These are phyloP conservation scores for Physaria fendleri DNA, from an alignment of 345 rosid genomes.

Conservation along the genomic window DNA sequence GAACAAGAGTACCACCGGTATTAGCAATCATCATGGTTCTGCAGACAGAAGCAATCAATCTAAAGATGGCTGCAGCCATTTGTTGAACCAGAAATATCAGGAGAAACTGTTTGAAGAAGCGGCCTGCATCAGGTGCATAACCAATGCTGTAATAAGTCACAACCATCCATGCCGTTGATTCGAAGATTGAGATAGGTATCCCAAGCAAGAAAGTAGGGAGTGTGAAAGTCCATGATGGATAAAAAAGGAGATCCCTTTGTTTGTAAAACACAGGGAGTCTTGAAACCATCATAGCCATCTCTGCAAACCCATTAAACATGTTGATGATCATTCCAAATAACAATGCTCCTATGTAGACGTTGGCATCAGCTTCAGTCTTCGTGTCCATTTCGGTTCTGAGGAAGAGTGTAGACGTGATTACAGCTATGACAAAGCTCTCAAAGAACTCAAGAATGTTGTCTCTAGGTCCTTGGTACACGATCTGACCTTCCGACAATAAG, in stretches of 20 bases:
- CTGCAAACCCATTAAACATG: constrained; percentile 57
- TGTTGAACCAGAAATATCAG: constrained; percentile 39
- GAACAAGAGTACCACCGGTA: constrained; percentile 34
- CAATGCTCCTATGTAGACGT: constrained; percentile 44
- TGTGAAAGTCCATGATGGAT: constrained; percentile 73
- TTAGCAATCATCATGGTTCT: constrained; percentile 44
- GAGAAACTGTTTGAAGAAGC: constrained; percentile 51
- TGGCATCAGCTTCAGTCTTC: constrained; percentile 8
- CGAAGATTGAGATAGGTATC: constrained; percentile 40
- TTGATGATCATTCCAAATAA: constrained; percentile 41
- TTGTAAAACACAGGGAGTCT: constrained; percentile 69
- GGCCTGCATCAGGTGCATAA: constrained; percentile 49
- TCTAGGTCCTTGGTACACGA: constrained; percentile 67
- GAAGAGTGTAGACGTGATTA: constrained; percentile 44
- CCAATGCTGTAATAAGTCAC: constrained; percentile 69
- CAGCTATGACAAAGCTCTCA: constrained; percentile 50
- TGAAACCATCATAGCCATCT: constrained; percentile 48
- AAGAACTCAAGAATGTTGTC: constrained; percentile 47
- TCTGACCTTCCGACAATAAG: constrained; percentile 56
- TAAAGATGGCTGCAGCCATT: constrained; percentile 36
- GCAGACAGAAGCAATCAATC: constrained; percentile 42
- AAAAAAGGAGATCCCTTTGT: constrained; percentile 58
- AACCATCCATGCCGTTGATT: constrained; percentile 49
- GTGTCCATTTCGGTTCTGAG: constrained; percentile 36
- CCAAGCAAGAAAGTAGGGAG: constrained; percentile 44